Evolutionary conservation across 2,329 filamentous ascomycete species (phyloP).

Genomic region (Trichoderma sp.): DNA sequence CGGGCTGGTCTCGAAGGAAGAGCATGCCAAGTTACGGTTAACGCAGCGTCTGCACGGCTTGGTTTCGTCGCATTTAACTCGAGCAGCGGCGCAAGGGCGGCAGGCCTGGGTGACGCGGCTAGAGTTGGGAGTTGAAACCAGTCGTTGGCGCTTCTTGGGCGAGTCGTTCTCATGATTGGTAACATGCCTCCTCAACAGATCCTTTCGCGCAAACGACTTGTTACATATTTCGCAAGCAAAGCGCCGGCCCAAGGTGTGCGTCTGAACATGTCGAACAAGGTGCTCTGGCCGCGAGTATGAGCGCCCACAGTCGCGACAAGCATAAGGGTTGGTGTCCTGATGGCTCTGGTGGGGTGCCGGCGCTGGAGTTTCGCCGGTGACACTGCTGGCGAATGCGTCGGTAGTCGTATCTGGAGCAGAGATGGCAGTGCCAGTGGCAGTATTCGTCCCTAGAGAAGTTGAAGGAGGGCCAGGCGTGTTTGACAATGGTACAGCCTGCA

Average conservation of each 20-base stretch:
- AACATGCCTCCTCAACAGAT: slow-evolving; percentile 57
- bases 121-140: slow-evolving; percentile 49
- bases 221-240: slow-evolving; percentile 56
- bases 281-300: slow-evolving; percentile 59
- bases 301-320: slow-evolving; percentile 56
- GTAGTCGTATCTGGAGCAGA: neutral
- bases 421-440: neutral
- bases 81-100: slow-evolving; percentile 54
- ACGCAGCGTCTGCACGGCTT: slow-evolving; percentile 59
- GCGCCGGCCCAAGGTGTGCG: slow-evolving; percentile 55
- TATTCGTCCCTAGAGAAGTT: neutral
- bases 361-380: slow-evolving; percentile 7
- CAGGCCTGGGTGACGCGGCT: slow-evolving; percentile 59
- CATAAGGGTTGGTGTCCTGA: slow-evolving; percentile 46
- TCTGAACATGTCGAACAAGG: slow-evolving; percentile 56
- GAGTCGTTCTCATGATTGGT: slow-evolving; percentile 56
- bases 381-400: neutral
- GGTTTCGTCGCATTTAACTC: slow-evolving; percentile 59
- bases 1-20: slow-evolving; percentile 44
- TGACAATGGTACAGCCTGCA: slow-evolving; percentile 5
- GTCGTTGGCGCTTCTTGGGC: slow-evolving; percentile 51
- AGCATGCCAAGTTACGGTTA: slow-evolving; percentile 52
- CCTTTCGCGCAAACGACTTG: slow-evolving; percentile 58
- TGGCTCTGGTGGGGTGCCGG: slow-evolving; percentile 33
- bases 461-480: slow-evolving; percentile 6